Evolutionary conservation across 371 early-diverging fungal genomes (phyloP), one percentile per base, ranked within the genome.

Genomic region (Actinomucor elegans): DNA sequence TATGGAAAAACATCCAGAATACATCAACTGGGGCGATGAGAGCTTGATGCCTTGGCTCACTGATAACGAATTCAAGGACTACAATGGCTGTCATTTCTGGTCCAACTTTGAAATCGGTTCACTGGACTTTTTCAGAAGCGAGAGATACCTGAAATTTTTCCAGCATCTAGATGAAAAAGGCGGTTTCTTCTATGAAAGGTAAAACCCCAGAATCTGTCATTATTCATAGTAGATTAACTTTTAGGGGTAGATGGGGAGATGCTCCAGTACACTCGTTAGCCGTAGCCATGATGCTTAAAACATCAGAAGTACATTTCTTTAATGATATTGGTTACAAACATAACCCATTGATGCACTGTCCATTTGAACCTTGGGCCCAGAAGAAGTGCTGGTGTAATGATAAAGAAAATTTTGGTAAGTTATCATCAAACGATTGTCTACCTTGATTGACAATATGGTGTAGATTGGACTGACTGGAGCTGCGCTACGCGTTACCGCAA

Each of bases 111-210:
- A 77, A 75, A 94, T 97, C 55, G 96, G 82, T 11, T 80, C 81
- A 26, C 69, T 97, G 49, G 79, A 87, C 9, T 87, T 94, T 51
- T 87, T 87, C 37, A 82, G 94, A 57, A 80, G 81, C 49, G 69
- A 84, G 23, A 69, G 69, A 14, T 96, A 97, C 66, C 48, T 73
- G 32, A 80, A 85, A 24, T 94, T 80, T 59, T 96, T 98, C 61
- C 73, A 91, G 10, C 78, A 79, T 50, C 70, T 98, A 29, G 97
- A 98, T 69, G 48, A 66, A 29, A 52, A 77, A 5, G 94, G 94
- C 3, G 95, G 89, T 5, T 98, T 98, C 67, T 98, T 89, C 64
- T 97, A 96, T 64, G 99, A 98, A 64, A 77, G 93, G 78, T 76
- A 62, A 38, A n/a, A 18, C 14, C 7, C 14, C 21, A 18, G 6